Percentiles rank a stretch among this genome's conserved stretches.
phyloP scores from a whole-genome alignment of 768 basidiomycete genomes.

The Mycena albidolilacea region DNA sequence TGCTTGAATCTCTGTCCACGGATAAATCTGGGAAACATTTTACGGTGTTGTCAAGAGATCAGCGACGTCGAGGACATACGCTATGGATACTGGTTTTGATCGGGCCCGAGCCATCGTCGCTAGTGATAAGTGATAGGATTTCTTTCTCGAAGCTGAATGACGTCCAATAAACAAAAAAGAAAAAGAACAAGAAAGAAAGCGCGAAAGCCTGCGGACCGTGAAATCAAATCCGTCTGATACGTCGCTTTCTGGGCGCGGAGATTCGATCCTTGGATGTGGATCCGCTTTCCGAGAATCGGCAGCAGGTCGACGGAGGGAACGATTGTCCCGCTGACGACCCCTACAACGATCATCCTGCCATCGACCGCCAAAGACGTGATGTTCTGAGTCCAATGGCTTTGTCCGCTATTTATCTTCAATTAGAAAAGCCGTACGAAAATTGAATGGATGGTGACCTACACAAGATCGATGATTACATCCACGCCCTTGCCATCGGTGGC shows the following conservation, averaged over 20 bases:
- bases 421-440: neutral
- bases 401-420: conserved; percentile 52
- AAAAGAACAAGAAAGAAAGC: neutral
- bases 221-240: conserved; percentile 84
- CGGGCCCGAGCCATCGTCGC: conserved; percentile 67
- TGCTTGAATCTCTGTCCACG: conserved; percentile 82
- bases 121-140: conserved; percentile 71
- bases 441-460: conserved; percentile 43
- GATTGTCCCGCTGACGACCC: conserved; percentile 75
- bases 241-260: conserved; percentile 78
- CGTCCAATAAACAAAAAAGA: neutral
- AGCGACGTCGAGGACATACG: conserved; percentile 55
- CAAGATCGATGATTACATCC: conserved; percentile 88
- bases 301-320: conserved; percentile 70
- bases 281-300: conserved; percentile 85
- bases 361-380: conserved; percentile 77
- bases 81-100: conserved; percentile 85
- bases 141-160: conserved; percentile 66
- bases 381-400: conserved; percentile 81
- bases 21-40: conserved; percentile 70
- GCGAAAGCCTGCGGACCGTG: conserved; percentile 55
- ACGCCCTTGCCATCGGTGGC: conserved; percentile 80
- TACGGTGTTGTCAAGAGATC: conserved; percentile 15
- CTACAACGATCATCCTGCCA: conserved; percentile 81
- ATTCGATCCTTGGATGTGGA: conserved; percentile 91